These are phyloP conservation scores for Hordeum vulgare DNA, from an alignment of 176 grass and related monocot species.

Conservation along the genomic window DNA sequence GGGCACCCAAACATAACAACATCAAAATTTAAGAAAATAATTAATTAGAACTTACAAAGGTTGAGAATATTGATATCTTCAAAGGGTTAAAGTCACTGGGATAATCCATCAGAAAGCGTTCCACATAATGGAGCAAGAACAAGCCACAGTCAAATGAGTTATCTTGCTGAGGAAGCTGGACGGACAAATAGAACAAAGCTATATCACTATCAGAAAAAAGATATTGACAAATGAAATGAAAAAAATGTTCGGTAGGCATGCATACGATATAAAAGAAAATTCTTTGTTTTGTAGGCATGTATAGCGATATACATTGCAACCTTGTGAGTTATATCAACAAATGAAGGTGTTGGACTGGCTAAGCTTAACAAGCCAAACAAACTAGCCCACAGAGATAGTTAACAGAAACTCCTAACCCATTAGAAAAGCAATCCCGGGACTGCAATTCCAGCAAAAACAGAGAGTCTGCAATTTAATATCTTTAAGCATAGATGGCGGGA, in stretches of 20 bases:
- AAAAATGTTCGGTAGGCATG: not conserved
- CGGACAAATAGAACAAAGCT: slow-evolving; percentile 21
- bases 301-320: not conserved
- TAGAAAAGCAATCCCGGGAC: not conserved
- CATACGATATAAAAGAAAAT: not conserved
- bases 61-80: slow-evolving; percentile 49
- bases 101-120: slow-evolving; percentile 82
- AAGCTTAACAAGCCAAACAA: not conserved
- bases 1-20: not conserved
- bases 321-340: not conserved
- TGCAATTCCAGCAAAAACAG: not conserved
- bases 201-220: not conserved
- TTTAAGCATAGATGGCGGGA: too few species aligned
- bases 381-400: not conserved
- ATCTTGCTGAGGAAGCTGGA: slow-evolving; percentile 94
- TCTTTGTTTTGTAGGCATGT: not conserved
- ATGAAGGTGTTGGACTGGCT: not conserved
- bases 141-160: slow-evolving; percentile 97
- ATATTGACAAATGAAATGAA: not conserved
- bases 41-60: slow-evolving; percentile 63
- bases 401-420: not conserved
- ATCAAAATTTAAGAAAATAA: slow-evolving; percentile 21
- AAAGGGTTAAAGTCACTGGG: slow-evolving; percentile 65
- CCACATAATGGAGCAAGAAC: slow-evolving; percentile 91
- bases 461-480: not conserved